A percentile compares a stretch with the other conserved stretches of the same genome.
Conservation (phyloP, 345 rosid genomes). For the Eucalyptus albens region DNA sequence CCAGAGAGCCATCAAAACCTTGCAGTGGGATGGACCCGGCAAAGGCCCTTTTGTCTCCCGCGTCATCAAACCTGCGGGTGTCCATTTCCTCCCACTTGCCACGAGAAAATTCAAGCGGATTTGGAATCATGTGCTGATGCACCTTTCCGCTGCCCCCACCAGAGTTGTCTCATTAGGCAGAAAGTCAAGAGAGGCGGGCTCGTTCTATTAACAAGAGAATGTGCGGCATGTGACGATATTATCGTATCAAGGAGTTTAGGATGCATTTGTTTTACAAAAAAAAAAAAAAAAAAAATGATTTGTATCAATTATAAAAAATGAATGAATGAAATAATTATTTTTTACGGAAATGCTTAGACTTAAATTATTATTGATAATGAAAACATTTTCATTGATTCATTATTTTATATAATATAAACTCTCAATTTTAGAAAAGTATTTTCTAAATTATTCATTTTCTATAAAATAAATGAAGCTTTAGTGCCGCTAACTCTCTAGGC, state of each 20-base stretch:
- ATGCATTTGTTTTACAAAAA: not conserved
- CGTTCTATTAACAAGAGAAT: not conserved
- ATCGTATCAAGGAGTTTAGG: not conserved
- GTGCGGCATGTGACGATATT: not conserved
- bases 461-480: not conserved
- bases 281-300: not conserved
- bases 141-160: not conserved
- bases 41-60: not conserved
- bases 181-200: not conserved
- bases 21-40: not conserved
- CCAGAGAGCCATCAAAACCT: not conserved
- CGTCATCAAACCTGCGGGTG: not conserved
- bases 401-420: too few relatives aligned
- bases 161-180: not conserved
- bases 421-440: not conserved
- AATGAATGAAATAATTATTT: not conserved
- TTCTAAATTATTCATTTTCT: too few relatives aligned
- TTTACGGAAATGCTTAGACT: too few relatives aligned
- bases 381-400: too few relatives aligned
- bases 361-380: too few relatives aligned
- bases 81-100: not conserved
- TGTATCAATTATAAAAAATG: not conserved
- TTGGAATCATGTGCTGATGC: not conserved
- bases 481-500: not conserved
- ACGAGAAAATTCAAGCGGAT: not conserved